These are phyloP conservation scores for Pyrenophora seminiperda DNA, from an alignment of 2,329 filamentous ascomycete species.

Conservation along the genomic window DNA sequence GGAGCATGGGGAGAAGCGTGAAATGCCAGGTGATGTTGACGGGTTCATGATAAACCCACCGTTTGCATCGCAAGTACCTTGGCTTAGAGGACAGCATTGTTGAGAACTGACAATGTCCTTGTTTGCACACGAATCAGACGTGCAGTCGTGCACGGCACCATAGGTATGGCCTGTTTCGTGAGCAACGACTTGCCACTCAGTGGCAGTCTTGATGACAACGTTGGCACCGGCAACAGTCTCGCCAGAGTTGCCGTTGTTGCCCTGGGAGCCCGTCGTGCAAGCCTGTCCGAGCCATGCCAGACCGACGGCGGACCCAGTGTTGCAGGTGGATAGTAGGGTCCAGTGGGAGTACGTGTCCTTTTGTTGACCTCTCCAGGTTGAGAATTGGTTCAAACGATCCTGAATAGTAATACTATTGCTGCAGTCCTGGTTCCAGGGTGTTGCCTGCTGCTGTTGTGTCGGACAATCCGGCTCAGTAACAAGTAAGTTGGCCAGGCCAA, in stretches of 20 bases:
- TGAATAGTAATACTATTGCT: conserved; percentile 66
- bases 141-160: conserved; percentile 94
- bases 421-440: conserved; percentile 86
- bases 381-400: conserved; percentile 84
- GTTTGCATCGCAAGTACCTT: conserved; percentile 71
- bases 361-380: conserved; percentile 79
- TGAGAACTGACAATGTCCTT: conserved; percentile 63
- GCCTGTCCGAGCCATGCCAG: conserved; percentile 92
- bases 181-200: conserved; percentile 94
- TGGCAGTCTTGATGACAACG: conserved; percentile 80
- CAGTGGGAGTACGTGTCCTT: conserved; percentile 87
- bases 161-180: conserved; percentile 95
- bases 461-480: conserved; percentile 79
- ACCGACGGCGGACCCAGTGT: conserved; percentile 82
- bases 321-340: conserved; percentile 83
- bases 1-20: conserved; percentile 81
- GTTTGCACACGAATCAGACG: conserved; percentile 66
- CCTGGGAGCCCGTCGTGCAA: conserved; percentile 66
- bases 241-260: conserved; percentile 53
- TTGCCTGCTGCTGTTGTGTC: conserved; percentile 65
- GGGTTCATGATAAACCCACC: conserved; percentile 96
- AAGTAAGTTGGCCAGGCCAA: conserved; percentile 85
- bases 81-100: conserved; percentile 80
- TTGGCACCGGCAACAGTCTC: conserved; percentile 86
- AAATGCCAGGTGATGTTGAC: conserved; percentile 74